phyloP scores from a whole-genome alignment of 768 basidiomycete species.

The Panellus pusillus region DNA sequence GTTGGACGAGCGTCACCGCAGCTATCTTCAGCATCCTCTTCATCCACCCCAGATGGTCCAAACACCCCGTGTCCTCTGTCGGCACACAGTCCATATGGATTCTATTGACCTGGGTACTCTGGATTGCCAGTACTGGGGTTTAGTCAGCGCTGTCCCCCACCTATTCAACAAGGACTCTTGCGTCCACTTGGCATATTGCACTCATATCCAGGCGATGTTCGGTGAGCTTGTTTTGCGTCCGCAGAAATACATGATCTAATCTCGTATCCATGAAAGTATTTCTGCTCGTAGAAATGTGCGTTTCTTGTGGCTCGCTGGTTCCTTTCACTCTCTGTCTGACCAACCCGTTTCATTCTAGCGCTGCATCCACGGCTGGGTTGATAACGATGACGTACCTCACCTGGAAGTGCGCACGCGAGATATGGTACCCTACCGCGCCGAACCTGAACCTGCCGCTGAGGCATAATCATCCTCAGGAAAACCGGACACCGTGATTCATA shows the following conservation, averaged over 20 bases:
- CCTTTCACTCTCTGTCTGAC: neutral
- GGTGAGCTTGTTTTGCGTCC: conserved; percentile 33
- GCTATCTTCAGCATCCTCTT: conserved; percentile 57
- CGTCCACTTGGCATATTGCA: conserved; percentile 49
- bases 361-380: conserved; percentile 50
- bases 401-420: conserved; percentile 48
- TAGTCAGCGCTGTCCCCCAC: conserved; percentile 50
- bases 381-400: conserved; percentile 49
- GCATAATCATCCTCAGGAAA: conserved; percentile 21
- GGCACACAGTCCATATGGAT: conserved; percentile 63
- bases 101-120: conserved; percentile 57
- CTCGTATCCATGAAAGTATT: conserved; percentile 30
- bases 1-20: conserved; percentile 60
- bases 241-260: neutral
- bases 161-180: conserved; percentile 45
- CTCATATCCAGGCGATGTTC: conserved; percentile 54
- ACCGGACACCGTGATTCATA: conserved; percentile 41
- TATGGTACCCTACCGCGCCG: conserved; percentile 10
- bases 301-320: neutral
- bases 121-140: conserved; percentile 57
- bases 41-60: conserved; percentile 59
- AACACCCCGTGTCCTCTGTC: conserved; percentile 52
- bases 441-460: too few species aligned
- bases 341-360: conserved; percentile 15
- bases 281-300: conserved; percentile 53